These are phyloP conservation scores for Gossypium anomalum DNA, from an alignment of 345 rosid genomes.

Conservation along the genomic window DNA sequence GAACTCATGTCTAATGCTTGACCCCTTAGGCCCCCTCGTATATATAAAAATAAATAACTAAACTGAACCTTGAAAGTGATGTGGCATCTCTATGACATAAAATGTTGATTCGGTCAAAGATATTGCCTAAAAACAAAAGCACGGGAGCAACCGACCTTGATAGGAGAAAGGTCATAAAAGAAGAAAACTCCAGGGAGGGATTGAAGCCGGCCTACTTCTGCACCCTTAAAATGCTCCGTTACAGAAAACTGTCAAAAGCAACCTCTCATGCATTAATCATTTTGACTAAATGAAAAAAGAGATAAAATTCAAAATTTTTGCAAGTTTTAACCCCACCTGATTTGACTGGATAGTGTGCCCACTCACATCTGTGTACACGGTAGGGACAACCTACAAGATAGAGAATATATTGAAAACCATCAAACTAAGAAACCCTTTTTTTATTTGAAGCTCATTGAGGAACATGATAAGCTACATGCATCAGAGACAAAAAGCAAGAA, in stretches of 20 bases:
- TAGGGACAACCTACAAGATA: constrained; percentile 74
- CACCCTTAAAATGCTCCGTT: constrained; percentile 76
- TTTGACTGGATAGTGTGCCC: constrained; percentile 85
- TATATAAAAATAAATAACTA: background rate
- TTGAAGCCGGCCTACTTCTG: constrained; percentile 63
- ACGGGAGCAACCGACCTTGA: constrained; percentile 52
- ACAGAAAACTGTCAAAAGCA: constrained; percentile 70
- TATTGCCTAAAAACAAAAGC: background rate
- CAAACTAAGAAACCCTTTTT: background rate
- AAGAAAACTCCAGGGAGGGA: constrained; percentile 93
- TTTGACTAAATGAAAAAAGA: constrained; percentile 6
- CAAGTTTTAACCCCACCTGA: constrained; percentile 44
- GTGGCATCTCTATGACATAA: background rate
- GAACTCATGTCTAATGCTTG: background rate
- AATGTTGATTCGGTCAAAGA: background rate
- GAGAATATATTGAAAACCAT: constrained; percentile 5
- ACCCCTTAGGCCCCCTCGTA: background rate
- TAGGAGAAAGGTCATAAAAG: constrained; percentile 97
- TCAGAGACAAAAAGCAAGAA: background rate
- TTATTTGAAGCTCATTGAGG: background rate
- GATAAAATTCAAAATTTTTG: background rate
- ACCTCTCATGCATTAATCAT: constrained; percentile 14
- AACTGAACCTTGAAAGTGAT: background rate
- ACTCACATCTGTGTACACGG: constrained; percentile 75
- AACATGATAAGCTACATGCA: background rate